These are phyloP conservation scores for Rhododendron molle DNA, from an alignment of 148 eudicot species.

Conservation along the genomic window DNA sequence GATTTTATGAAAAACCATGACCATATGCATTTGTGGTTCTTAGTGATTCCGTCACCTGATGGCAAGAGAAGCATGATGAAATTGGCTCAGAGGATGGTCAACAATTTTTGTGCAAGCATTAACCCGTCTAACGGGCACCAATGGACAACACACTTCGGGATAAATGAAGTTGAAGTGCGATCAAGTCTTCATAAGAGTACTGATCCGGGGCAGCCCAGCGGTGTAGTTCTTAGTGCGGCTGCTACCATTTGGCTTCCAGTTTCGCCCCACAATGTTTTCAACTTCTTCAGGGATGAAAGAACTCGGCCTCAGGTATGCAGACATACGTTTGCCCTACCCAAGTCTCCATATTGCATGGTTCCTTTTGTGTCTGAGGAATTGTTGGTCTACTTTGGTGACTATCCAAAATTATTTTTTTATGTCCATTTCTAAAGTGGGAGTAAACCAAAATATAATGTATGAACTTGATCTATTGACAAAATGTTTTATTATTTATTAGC, in stretches of 20 bases:
- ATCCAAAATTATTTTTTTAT: not conserved
- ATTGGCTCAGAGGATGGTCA: constrained; percentile 51
- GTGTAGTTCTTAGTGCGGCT: constrained; percentile 44
- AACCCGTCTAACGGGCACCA: constrained; percentile 43
- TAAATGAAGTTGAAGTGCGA: constrained; percentile 42
- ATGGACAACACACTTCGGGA: constrained; percentile 36
- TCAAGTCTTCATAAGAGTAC: constrained; percentile 39
- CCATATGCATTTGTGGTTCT: not conserved
- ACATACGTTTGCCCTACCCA: not conserved
- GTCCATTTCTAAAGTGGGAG: not conserved
- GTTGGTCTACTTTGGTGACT: not conserved
- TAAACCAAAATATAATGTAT: not conserved
- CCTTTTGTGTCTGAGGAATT: not conserved
- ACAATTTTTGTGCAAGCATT: constrained; percentile 38
- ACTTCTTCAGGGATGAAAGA: constrained; percentile 45
- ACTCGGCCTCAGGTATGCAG: constrained; percentile 47
- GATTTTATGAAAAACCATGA: not conserved
- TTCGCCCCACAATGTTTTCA: constrained; percentile 41
- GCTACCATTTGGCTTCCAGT: constrained; percentile 55
- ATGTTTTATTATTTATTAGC: not conserved
- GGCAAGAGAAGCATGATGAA: constrained; percentile 64
- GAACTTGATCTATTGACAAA: not conserved
- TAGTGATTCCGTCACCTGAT: constrained; percentile 42
- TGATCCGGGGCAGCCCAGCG: constrained; percentile 42
- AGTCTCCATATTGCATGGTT: not conserved